phyloP scores from a whole-genome alignment of 305 asterid species.

The Fraxinus platypoda region DNA sequence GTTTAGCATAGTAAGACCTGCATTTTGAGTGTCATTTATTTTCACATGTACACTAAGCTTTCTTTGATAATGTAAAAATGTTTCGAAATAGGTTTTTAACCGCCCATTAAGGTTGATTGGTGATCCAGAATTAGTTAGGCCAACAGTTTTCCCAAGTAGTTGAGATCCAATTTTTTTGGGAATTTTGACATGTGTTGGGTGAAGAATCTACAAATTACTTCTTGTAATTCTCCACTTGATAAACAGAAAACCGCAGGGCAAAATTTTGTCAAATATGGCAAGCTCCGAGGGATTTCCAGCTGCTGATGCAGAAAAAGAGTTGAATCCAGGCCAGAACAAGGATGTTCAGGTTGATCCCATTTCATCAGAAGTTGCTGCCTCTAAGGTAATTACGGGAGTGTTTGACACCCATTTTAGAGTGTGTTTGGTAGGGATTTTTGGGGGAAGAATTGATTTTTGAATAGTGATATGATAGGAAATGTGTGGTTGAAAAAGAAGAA shows the following conservation, averaged over 20 bases:
- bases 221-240: background rate
- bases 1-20: background rate
- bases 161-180: slow-evolving; percentile 29
- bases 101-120: background rate
- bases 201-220: slow-evolving; percentile 16
- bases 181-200: slow-evolving; percentile 28
- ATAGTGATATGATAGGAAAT: no score
- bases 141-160: slow-evolving; percentile 15
- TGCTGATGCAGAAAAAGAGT: slow-evolving; percentile 51
- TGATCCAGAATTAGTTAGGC: background rate
- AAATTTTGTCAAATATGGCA: slow-evolving; percentile 36
- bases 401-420: no score
- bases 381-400: slow-evolving; percentile 32
- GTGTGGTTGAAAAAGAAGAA: no score
- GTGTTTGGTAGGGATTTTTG: no score
- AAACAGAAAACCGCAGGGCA: background rate
- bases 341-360: slow-evolving; percentile 54
- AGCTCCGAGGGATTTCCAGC: slow-evolving; percentile 53
- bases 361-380: slow-evolving; percentile 48
- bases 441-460: no score
- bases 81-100: background rate
- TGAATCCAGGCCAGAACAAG: slow-evolving; percentile 53
- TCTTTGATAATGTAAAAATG: background rate
- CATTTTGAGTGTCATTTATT: background rate
- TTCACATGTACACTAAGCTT: background rate